Base-by-base conservation (phyloP, 192 early-diverging fungal genomes). In the Diversispora eburnea region DNA sequence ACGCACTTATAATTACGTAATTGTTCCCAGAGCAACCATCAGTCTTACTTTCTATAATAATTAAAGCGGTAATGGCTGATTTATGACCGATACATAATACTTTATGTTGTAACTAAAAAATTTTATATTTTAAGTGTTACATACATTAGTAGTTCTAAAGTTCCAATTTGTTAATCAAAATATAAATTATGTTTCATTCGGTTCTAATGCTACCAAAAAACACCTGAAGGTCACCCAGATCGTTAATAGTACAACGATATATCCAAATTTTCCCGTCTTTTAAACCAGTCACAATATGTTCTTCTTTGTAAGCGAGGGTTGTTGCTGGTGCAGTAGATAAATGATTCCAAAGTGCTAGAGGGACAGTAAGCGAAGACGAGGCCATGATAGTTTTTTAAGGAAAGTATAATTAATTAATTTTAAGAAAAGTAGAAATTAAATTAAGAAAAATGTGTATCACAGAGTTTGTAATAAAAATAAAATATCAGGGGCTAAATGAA, bases 211-310 rank as follows among this genome's bases (percentile, higher is more conserved):
- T 13, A 55, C 5, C n/a, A 67, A 63, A 39, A 10, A 15, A 43
- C 42, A 71, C 59, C 47, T 71, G 48, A 61, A 43, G n/a, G 10
- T 25, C 25, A 19, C 54, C 59, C 45, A 41, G 67, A n/a, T 63
- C 56, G 4, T 48, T 22, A 8, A 48, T 43, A 33, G 43, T 49
- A 45, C 76, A 66, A 8, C 74, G 72, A 67, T 83, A 80, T 19
- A 88, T 83, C 82, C 85, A 85, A 47, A 88, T 85, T 48, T 77
- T 77, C 10, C 87, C 87, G 70, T 86, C 79, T 17, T 85, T 81
- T 19, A 83, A 78, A 9, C 87, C 87, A 9, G 78, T 77, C 49
- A 84, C 79, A 19, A 88, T 77, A 64, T 82, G 73, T 43, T 77
- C 78, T 39, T 73, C 73, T 17, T 74, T 75, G 63, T 76, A 80